Percentiles rank a stretch among this genome's conserved stretches.
These are phyloP conservation scores for Plantago elongata DNA, from an alignment of 257 asterid genomes.

Conservation along the genomic window DNA sequence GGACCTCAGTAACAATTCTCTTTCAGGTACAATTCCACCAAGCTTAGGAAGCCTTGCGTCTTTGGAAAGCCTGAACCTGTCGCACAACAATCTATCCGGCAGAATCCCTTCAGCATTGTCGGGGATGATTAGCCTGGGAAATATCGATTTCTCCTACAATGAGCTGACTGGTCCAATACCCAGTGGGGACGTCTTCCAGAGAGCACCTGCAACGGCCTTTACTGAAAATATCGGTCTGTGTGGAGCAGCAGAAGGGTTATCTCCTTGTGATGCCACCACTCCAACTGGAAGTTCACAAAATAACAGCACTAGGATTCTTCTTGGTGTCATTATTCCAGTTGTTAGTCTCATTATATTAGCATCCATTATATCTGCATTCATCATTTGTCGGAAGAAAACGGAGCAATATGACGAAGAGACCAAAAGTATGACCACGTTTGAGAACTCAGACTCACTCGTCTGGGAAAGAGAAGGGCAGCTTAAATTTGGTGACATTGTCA, in stretches of 20 bases:
- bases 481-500: conserved; percentile 61
- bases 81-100: conserved; percentile 62
- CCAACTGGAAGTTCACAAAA: conserved; percentile 29
- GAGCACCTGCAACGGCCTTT: conserved; percentile 42
- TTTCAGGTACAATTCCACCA: conserved; percentile 60
- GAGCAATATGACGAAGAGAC: conserved; percentile 40
- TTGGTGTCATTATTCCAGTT: conserved; percentile 41
- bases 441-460: conserved; percentile 43
- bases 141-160: conserved; percentile 64
- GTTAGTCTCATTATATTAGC: conserved; percentile 38
- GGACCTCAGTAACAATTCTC: conserved; percentile 59
- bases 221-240: conserved; percentile 59
- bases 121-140: conserved; percentile 47
- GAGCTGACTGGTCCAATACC: conserved; percentile 68
- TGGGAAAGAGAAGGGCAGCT: conserved; percentile 81
- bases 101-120: conserved; percentile 51
- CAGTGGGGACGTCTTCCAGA: conserved; percentile 28
- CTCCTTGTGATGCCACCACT: conserved; percentile 35
- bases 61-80: conserved; percentile 58
- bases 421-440: conserved; percentile 21
- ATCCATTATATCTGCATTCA: conserved; percentile 24
- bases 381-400: conserved; percentile 32
- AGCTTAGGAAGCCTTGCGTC: conserved; percentile 44
- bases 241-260: conserved; percentile 53
- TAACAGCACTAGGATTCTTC: conserved; percentile 37